Evolutionary conservation across 2,329 filamentous ascomycete species (phyloP), one percentile per base, ranked within the genome.

Genomic region (Fusarium bulbicola): DNA sequence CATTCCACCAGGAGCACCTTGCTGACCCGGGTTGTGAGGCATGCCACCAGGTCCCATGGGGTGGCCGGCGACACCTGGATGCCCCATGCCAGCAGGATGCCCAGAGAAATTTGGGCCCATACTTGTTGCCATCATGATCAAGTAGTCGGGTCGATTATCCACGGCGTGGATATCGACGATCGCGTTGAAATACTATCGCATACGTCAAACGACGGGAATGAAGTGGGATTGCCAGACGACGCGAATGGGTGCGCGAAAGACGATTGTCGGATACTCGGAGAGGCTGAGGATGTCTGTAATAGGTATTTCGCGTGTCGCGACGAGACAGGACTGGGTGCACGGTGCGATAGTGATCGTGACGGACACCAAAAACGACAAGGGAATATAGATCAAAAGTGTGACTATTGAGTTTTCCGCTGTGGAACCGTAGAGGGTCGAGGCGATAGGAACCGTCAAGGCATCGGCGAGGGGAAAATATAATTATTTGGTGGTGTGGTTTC

Each of bases 1-100:
- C 81, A 92, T 91, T 43, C 86, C 87, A 70, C 89, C 90, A 73
- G 92, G 91, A 59, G 86, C 87, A 81, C 92, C 92, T 74, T 90
- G 91, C 79, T 93, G 91, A 75, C 89, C 92, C 59, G 90, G 90
- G 76, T 92, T 92, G 58, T 92, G 92, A 78, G 86, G 87, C 87
- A 90, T 90, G 61, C 87, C 65, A 40, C 65, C 88, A 15, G 86
- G 87, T 24, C 85, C 87, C 85, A 90, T 89, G 68, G 90, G 90
- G 80, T 92, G 91, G 39, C 89, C 89, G 43, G 88, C 88, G 74
- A 92, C 90, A 74, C 90, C 91, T 72, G 92, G 91, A 80, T 93
- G 91, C 77, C 87, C 92, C 90, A 94, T 92, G 80, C 86, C 90
- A 78, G 86, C 89, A 74, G 91, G 90, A 84, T 93, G 91, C 82